Conservation (phyloP, 192 early-diverging fungal species). For the Gigaspora rosea region DNA sequence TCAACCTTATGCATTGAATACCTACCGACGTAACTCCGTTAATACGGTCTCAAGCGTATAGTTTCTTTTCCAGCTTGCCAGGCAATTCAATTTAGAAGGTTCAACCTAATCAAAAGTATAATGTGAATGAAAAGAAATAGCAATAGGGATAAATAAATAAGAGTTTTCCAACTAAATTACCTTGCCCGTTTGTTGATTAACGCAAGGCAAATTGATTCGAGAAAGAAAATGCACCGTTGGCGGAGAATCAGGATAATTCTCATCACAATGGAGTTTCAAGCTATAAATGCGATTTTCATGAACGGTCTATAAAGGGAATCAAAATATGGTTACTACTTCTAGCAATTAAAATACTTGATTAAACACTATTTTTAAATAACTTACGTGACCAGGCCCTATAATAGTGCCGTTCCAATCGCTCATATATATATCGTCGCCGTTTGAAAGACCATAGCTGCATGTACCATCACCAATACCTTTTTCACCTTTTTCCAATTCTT, state of each 20-base stretch:
- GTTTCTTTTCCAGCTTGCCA: slow-evolving; percentile 83
- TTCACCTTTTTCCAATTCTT: slow-evolving; percentile 96
- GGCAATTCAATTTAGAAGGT: slow-evolving; percentile 58
- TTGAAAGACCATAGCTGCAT: slow-evolving; percentile 88
- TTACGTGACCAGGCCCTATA: slow-evolving; percentile 81
- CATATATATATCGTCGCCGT: slow-evolving; percentile 81
- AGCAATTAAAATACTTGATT: background rate
- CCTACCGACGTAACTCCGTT: slow-evolving; percentile 75
- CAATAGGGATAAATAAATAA: background rate
- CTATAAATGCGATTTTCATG: slow-evolving; percentile 97
- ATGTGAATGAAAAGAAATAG: background rate
- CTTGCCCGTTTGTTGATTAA: slow-evolving; percentile 78
- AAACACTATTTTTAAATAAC: slow-evolving; percentile 16
- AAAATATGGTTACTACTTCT: background rate
- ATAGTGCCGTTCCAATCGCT: slow-evolving; percentile 94
- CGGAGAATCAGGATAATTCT: slow-evolving; percentile 80
- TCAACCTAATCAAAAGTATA: slow-evolving; percentile 59
- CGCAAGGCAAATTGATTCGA: slow-evolving; percentile 83
- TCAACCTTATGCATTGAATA: background rate
- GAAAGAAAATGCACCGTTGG: slow-evolving; percentile 82
- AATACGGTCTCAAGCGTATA: slow-evolving; percentile 82
- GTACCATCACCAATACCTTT: slow-evolving; percentile 94
- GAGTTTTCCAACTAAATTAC: slow-evolving; percentile 39
- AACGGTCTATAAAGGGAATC: slow-evolving; percentile 61
- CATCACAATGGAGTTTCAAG: slow-evolving; percentile 80